phyloP scores from a whole-genome alignment of 768 basidiomycete genomes.

The Phylloporus arenicola region DNA sequence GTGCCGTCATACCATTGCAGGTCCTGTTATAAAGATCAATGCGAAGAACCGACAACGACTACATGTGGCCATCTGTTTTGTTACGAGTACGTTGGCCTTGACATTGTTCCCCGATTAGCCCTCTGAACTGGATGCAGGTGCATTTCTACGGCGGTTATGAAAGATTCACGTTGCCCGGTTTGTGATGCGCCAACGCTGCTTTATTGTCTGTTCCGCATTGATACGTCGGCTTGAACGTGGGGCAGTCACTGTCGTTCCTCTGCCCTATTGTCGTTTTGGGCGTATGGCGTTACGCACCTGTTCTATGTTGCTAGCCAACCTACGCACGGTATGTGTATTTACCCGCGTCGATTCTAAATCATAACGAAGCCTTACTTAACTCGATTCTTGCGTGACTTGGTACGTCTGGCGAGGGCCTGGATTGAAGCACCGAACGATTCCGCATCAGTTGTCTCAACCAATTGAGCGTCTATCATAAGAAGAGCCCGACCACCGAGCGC shows the following conservation, averaged over 20 bases:
- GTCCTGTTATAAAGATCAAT: constrained; percentile 43
- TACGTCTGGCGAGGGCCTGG: not conserved
- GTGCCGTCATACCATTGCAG: constrained; percentile 41
- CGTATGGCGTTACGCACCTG: constrained; percentile 1
- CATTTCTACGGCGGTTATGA: constrained; percentile 46
- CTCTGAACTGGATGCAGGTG: constrained; percentile 35
- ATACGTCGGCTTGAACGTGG: constrained; percentile 29
- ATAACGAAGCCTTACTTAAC: not conserved
- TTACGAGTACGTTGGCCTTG: constrained; percentile 31
- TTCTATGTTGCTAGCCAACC: not conserved
- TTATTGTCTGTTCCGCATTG: constrained; percentile 53
- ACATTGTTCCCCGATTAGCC: not conserved
- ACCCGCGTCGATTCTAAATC: not conserved
- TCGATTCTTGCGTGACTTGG: not conserved
- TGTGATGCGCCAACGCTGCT: constrained; percentile 48
- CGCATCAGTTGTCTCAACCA: too few relatives aligned
- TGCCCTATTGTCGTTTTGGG: not conserved
- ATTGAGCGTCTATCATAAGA: too few relatives aligned
- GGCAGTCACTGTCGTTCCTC: not conserved
- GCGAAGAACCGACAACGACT: constrained; percentile 52
- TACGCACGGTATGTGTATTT: not conserved
- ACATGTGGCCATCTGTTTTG: constrained; percentile 66
- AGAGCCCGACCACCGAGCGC: too few relatives aligned
- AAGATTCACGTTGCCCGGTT: constrained; percentile 45
- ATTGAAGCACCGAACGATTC: too few relatives aligned